Base-by-base conservation (phyloP, 169 alveolate genomes). In the Cryptosporidium sp. region DNA sequence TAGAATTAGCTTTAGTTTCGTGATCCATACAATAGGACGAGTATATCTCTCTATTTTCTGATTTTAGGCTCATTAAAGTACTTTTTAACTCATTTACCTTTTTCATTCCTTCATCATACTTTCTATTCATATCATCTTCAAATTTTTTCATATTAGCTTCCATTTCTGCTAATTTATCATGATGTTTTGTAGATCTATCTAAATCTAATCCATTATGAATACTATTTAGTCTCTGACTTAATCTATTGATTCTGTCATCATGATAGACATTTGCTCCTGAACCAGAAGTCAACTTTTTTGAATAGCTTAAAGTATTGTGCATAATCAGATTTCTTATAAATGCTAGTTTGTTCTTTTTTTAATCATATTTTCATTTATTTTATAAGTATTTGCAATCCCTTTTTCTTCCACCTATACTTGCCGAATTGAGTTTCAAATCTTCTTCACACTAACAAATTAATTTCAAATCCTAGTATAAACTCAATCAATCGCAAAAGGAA, bases 161-260 rank as follows among this genome's bases (percentile, higher is more conserved):
- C n/a, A 80, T 33, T 42, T 80, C 89, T 29, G 62, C 52, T 29
- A 80, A 39, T 10, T 44, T 60, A 21, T 80, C 75, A 39, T 35
- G 4, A 33, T 62, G 70, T 16, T 80, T 80, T 16, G 89, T 16
- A 48, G 73, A 62, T 39, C 75, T 31, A 12, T 80, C 89, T 3
- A 80, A 29, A 39, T 80, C 89, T 8, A 80, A 33, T 3, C 89
- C 89, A 62, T 60, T 80, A 45, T 80, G 89, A 16, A 80, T 80
- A 31, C 89, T 65, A 42, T 51, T 80, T 62, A 80, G 39, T 51
- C 89, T 80, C 39, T 80, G 89, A n/a, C 69, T 65, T 61, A 80
- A 51, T 48, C 89, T 80, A 48, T 45, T 80, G 37, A 80, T 62
- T 48, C 89, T 35, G 16, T 80, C 89, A 48, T 80, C 89, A 21